These are phyloP conservation scores for Aspergillus intermedius DNA, from an alignment of 2,329 filamentous ascomycete genomes.

Conservation along the genomic window DNA sequence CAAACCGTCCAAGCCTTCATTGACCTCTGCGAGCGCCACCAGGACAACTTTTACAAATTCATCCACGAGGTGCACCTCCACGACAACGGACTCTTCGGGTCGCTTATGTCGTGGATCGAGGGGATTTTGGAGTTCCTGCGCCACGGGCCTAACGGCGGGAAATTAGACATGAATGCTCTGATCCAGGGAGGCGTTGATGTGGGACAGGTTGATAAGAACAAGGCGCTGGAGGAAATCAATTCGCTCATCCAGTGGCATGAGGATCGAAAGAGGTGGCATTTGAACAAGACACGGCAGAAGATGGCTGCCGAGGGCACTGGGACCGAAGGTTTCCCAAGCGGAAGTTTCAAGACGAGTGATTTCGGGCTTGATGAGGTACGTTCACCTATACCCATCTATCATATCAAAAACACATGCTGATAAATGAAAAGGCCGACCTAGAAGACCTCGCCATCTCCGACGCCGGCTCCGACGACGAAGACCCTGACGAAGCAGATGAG, in stretches of 20 bases:
- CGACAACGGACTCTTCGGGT: conserved; percentile 91
- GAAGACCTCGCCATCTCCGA: conserved; percentile 80
- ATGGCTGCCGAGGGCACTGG: conserved; percentile 77
- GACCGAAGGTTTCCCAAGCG: conserved; percentile 44
- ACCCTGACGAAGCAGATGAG: conserved; percentile 59
- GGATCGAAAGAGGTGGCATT: conserved; percentile 93
- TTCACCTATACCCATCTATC: background rate
- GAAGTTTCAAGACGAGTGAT: conserved; percentile 68
- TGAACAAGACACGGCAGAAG: conserved; percentile 96
- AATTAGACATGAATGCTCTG: conserved; percentile 87
- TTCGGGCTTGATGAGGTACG: conserved; percentile 78
- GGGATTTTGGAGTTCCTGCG: conserved; percentile 89
- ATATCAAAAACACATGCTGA: background rate
- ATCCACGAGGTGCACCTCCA: conserved; percentile 96
- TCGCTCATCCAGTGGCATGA: conserved; percentile 87
- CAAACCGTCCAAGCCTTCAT: conserved; percentile 98
- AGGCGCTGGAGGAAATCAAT: conserved; percentile 74
- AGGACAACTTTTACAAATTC: conserved; percentile 98
- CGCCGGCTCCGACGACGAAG: conserved; percentile 58
- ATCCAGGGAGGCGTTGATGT: conserved; percentile 72
- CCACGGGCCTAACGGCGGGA: conserved; percentile 74
- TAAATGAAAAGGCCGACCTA: conserved; percentile 49
- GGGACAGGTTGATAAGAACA: conserved; percentile 61
- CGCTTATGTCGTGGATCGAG: conserved; percentile 96
- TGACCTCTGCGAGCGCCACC: conserved; percentile 87